Evolutionary conservation across 1,284 basidiomycete genomes (phyloP).

Genomic region (Anthracocystis panici-leucophaei): DNA sequence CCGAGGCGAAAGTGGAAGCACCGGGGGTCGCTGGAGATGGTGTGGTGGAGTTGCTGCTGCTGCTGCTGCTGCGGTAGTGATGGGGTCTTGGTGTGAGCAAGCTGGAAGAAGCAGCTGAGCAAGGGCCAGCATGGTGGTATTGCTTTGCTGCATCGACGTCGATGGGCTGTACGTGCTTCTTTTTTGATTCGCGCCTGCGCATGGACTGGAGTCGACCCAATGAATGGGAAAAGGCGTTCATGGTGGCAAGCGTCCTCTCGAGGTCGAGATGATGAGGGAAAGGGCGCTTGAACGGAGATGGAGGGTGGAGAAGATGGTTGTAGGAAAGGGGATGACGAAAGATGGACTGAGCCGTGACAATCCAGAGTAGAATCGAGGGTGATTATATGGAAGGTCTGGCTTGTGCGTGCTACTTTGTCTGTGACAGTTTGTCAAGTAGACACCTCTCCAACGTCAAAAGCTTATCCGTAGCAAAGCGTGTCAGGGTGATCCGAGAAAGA

Average conservation of each 20-base stretch:
- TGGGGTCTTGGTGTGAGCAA: conserved; percentile 28
- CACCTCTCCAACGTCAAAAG: too few species aligned
- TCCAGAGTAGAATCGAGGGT: not conserved
- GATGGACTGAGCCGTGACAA: conserved; percentile 3
- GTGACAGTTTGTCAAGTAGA: not conserved
- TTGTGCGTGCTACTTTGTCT: too few species aligned
- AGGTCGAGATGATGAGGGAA: not conserved
- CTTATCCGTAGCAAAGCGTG: too few species aligned
- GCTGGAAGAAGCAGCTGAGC: conserved; percentile 29
- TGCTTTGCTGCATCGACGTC: conserved; percentile 41
- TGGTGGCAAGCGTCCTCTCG: not conserved
- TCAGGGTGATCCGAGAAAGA: too few species aligned
- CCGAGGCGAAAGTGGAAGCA: conserved; percentile 13
- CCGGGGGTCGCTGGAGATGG: conserved; percentile 26
- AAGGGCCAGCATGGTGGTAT: conserved; percentile 21
- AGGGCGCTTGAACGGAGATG: not conserved
- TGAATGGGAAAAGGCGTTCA: conserved; percentile 24
- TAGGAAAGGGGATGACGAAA: not conserved
- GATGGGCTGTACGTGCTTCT: conserved; percentile 37
- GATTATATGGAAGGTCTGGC: conserved; percentile 5
- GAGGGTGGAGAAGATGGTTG: not conserved
- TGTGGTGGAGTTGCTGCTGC: not conserved
- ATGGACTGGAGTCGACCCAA: conserved; percentile 26
- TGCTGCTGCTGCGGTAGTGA: conserved; percentile 15
- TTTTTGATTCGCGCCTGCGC: conserved; percentile 25